A percentile compares a stretch with the other conserved stretches of the same genome.
Evolutionary conservation across 371 early-diverging fungal genomes (phyloP).

Genomic region (Lichtheimia hyalospora): DNA sequence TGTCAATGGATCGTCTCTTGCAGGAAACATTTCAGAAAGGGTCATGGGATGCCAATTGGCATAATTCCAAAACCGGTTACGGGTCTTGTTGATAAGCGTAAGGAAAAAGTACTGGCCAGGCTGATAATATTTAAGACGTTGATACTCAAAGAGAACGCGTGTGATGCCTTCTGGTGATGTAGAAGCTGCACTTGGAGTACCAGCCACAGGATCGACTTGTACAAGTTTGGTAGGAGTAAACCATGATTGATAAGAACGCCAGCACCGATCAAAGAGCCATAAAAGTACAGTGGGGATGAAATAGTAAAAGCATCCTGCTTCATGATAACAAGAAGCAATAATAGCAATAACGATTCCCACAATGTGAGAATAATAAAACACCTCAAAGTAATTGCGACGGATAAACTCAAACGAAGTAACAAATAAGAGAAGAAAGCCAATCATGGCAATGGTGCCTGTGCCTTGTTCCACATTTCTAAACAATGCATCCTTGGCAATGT

Average conservation of each 20-base stretch:
- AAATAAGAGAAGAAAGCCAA: conserved; percentile 41
- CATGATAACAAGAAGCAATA: conserved; percentile 38
- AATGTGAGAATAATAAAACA: conserved; percentile 45
- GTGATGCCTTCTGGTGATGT: conserved; percentile 24
- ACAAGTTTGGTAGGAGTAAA: conserved; percentile 8
- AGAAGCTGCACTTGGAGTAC: background rate
- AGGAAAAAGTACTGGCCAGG: conserved; percentile 51
- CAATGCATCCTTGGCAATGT: conserved; percentile 19
- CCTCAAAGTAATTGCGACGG: conserved; percentile 42
- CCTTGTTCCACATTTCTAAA: conserved; percentile 35
- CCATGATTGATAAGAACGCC: conserved; percentile 48
- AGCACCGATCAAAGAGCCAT: conserved; percentile 39
- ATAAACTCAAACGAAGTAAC: conserved; percentile 40
- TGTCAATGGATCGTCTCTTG: background rate
- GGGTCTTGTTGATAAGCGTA: conserved; percentile 22
- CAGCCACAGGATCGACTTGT: conserved; percentile 20
- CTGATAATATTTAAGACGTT: conserved; percentile 18
- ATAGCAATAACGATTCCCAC: conserved; percentile 36
- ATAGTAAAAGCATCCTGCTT: conserved; percentile 36
- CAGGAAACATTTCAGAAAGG: conserved; percentile 36
- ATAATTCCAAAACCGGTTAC: conserved; percentile 17
- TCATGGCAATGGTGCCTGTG: conserved; percentile 41
- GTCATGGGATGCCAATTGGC: conserved; percentile 50
- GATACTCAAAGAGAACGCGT: conserved; percentile 39
- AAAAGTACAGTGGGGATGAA: conserved; percentile 42